Percentiles rank a stretch among this genome's conserved stretches.
Evolutionary conservation across 2,329 filamentous ascomycete genomes (phyloP).

Genomic region (Stylonectria norvegica): DNA sequence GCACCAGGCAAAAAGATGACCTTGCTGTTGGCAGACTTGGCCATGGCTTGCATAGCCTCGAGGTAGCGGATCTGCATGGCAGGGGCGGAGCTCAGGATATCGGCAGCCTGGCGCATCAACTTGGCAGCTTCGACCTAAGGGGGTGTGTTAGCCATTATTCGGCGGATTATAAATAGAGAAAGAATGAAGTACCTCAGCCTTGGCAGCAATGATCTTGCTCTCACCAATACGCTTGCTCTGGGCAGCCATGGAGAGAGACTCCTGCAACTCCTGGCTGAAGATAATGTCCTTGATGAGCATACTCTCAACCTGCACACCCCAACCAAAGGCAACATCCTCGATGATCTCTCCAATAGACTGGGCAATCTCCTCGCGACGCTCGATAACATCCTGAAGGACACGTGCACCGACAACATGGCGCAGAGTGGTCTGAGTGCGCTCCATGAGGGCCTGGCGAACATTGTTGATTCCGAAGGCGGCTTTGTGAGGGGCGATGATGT

Average conservation of each 20-base stretch:
- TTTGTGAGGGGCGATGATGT: slow-evolving; percentile 92
- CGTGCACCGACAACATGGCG: slow-evolving; percentile 95
- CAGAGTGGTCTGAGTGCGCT: slow-evolving; percentile 96
- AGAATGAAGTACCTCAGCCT: slow-evolving; percentile 64
- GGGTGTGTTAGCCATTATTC: background rate
- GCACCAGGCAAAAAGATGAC: slow-evolving; percentile 75
- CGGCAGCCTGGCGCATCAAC: slow-evolving; percentile 87
- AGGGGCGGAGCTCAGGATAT: slow-evolving; percentile 85
- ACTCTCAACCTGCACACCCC: slow-evolving; percentile 94
- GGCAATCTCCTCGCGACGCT: slow-evolving; percentile 95
- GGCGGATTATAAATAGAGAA: background rate
- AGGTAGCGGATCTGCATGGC: slow-evolving; percentile 99
- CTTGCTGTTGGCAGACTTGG: slow-evolving; percentile 86
- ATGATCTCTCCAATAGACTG: slow-evolving; percentile 96
- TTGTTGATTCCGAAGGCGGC: slow-evolving; percentile 95
- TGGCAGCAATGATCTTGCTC: slow-evolving; percentile 95
- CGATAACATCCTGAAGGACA: slow-evolving; percentile 95
- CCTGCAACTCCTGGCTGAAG: slow-evolving; percentile 92
- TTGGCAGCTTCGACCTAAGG: slow-evolving; percentile 81
- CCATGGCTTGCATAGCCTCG: slow-evolving; percentile 98
- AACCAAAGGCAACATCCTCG: slow-evolving; percentile 87
- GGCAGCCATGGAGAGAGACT: slow-evolving; percentile 95
- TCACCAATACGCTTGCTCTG: slow-evolving; percentile 98
- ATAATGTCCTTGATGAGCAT: slow-evolving; percentile 99
- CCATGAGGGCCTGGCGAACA: slow-evolving; percentile 90